phyloP scores from a whole-genome alignment of 352 stramenopile genomes.

The Aphanomyces stellatus region DNA sequence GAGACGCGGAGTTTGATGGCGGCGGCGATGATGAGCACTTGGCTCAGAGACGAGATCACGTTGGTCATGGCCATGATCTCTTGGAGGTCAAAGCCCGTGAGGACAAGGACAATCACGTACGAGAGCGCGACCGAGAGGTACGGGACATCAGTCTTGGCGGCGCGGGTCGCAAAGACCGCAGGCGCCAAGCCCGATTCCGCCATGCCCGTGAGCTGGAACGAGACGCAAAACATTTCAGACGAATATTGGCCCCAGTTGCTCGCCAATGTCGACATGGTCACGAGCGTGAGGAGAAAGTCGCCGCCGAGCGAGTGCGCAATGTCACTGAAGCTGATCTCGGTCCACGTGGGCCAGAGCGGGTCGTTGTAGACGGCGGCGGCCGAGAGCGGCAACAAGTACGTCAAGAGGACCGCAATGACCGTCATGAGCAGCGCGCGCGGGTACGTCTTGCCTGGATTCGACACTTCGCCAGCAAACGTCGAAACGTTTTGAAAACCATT shows the following conservation, averaged over 20 bases:
- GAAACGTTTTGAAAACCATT: slow-evolving; percentile 90
- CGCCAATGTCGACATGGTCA: slow-evolving; percentile 79
- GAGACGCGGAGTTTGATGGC: slow-evolving; percentile 80
- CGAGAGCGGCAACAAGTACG: slow-evolving; percentile 84
- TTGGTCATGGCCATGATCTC: slow-evolving; percentile 83
- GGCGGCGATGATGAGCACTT: slow-evolving; percentile 86
- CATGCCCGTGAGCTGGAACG: slow-evolving; percentile 79
- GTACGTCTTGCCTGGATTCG: slow-evolving; percentile 76
- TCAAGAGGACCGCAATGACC: slow-evolving; percentile 58
- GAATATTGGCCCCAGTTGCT: slow-evolving; percentile 90
- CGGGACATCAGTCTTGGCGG: slow-evolving; percentile 34
- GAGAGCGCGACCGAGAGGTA: slow-evolving; percentile 30
- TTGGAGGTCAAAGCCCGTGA: slow-evolving; percentile 53
- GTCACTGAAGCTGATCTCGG: slow-evolving; percentile 82
- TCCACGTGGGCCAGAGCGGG: slow-evolving; percentile 72
- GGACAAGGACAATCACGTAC: slow-evolving; percentile 29
- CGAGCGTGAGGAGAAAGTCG: slow-evolving; percentile 80
- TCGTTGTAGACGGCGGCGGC: slow-evolving; percentile 57
- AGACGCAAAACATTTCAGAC: slow-evolving; percentile 88
- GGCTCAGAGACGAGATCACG: slow-evolving; percentile 73
- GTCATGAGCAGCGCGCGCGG: slow-evolving; percentile 74
- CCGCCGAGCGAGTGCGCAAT: slow-evolving; percentile 80
- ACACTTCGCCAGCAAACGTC: slow-evolving; percentile 86
- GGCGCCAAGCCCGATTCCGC: slow-evolving; percentile 81
- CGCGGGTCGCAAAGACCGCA: slow-evolving; percentile 59